phyloP scores from a whole-genome alignment of 768 basidiomycete genomes.

The Galerina marginata region DNA sequence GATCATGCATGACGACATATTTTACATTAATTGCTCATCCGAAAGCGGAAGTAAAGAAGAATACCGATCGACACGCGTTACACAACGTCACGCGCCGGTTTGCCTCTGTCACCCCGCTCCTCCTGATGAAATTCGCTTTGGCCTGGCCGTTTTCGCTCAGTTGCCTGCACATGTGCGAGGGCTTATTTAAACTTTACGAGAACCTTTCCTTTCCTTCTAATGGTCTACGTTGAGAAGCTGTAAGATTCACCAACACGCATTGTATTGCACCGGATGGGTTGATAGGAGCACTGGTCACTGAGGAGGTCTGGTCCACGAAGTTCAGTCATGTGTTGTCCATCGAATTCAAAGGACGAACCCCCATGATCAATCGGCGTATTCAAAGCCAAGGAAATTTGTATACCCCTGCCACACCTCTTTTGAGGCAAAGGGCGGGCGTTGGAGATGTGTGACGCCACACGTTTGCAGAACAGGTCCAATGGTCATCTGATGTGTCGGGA shows the following conservation, averaged over 20 bases:
- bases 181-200: conserved; percentile 4
- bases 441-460: conserved; percentile 23
- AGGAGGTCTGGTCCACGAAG: background rate
- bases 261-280: background rate
- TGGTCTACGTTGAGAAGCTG: background rate
- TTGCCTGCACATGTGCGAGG: background rate
- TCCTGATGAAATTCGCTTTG: background rate
- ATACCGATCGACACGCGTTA: background rate
- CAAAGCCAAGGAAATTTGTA: background rate
- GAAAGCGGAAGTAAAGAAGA: background rate
- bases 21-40: conserved; percentile 7
- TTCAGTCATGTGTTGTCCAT: background rate
- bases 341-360: background rate
- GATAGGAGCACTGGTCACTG: conserved; percentile 1
- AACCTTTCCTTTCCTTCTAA: background rate
- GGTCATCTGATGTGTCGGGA: conserved; percentile 17
- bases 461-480: background rate
- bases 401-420: background rate
- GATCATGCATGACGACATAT: conserved; percentile 23
- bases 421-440: conserved; percentile 3
- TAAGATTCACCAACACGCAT: background rate
- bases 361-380: background rate
- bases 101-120: background rate
- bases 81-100: background rate
- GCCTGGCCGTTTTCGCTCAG: background rate